Conservation (phyloP, 2,329 filamentous ascomycete species). For the Colletotrichum magnum region DNA sequence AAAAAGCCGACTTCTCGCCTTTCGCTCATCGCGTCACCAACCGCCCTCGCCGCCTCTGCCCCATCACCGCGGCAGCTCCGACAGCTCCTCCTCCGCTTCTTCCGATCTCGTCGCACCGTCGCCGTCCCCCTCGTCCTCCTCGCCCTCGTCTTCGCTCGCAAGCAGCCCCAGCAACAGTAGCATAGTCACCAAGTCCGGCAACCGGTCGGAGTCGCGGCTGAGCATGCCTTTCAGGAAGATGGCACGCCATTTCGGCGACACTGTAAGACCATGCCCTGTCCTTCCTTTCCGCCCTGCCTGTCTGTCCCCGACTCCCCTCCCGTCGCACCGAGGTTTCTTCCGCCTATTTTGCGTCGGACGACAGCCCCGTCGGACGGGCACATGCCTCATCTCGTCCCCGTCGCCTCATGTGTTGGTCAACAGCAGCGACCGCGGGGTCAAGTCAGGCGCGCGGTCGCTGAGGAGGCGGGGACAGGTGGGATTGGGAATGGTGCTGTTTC, state of each 20-base stretch:
- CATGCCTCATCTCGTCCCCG: background rate
- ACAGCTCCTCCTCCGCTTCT: constrained; percentile 7
- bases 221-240: constrained; percentile 53
- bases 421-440: constrained; percentile 17
- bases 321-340: constrained; percentile 14
- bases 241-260: constrained; percentile 63
- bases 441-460: background rate
- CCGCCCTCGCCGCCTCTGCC: constrained; percentile 7
- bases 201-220: constrained; percentile 40
- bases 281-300: background rate
- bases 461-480: background rate
- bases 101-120: no score
- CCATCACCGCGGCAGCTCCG: constrained; percentile 13
- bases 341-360: constrained; percentile 9
- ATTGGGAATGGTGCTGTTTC: constrained; percentile 17
- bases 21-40: constrained; percentile 27
- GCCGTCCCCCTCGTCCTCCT: constrained; percentile 3
- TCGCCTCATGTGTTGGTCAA: background rate
- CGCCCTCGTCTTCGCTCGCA: constrained; percentile 14
- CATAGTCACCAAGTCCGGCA: constrained; percentile 32
- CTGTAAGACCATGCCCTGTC: constrained; percentile 51
- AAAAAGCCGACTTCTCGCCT: constrained; percentile 33
- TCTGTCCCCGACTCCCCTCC: background rate
- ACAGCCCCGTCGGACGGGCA: constrained; percentile 3
- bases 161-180: constrained; percentile 19